Conservation (phyloP, 805 yeast species). For the Brettanomyces anomalus region DNA sequence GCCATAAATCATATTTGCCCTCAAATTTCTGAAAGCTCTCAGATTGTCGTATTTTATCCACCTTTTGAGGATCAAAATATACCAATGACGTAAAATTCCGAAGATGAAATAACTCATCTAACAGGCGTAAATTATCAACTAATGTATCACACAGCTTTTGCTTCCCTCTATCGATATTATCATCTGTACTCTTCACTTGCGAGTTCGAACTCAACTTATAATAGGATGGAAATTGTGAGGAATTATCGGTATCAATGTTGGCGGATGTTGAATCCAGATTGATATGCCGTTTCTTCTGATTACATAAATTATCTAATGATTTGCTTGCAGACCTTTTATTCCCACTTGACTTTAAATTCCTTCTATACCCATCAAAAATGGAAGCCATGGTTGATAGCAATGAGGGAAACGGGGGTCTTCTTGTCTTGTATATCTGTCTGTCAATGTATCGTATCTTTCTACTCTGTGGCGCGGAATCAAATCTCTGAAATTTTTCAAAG, state of each 20-base stretch:
- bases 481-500: too few species aligned
- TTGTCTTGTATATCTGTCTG: too few species aligned
- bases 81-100: constrained; percentile 51
- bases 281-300: not conserved
- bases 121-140: constrained; percentile 36
- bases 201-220: not conserved
- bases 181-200: not conserved
- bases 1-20: constrained; percentile 31
- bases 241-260: not conserved
- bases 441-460: too few species aligned
- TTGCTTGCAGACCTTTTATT: not conserved
- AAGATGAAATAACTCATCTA: constrained; percentile 58
- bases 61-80: constrained; percentile 48
- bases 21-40: constrained; percentile 25
- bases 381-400: too few species aligned
- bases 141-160: constrained; percentile 34
- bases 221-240: constrained; percentile 3
- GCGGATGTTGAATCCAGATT: not conserved
- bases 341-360: not conserved
- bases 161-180: constrained; percentile 6
- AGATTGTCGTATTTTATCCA: constrained; percentile 23
- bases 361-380: too few species aligned
- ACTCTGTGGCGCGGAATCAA: too few species aligned
- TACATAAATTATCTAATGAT: not conserved
- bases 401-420: too few species aligned